Conservation (phyloP, 768 basidiomycete species). For the Boletus tomentosulus region DNA sequence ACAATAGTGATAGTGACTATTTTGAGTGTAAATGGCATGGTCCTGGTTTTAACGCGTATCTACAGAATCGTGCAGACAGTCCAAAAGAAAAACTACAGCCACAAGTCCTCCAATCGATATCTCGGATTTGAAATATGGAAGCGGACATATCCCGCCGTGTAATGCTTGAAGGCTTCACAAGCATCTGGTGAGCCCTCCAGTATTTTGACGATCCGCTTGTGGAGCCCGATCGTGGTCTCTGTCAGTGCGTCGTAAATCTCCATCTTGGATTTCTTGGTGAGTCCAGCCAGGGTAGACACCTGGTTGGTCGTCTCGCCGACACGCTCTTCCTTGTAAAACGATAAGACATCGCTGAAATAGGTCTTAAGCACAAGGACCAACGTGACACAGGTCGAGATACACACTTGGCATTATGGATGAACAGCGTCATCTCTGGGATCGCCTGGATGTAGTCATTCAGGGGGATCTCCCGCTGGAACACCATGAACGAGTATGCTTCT, state of each 20-base stretch:
- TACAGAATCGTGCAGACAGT: too few species aligned
- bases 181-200: conserved; percentile 15
- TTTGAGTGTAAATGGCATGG: too few species aligned
- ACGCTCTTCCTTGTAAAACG: conserved; percentile 41
- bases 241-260: conserved; percentile 24
- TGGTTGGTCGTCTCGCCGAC: conserved; percentile 34
- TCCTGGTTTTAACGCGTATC: too few species aligned
- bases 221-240: conserved; percentile 22
- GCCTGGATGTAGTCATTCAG: conserved; percentile 34
- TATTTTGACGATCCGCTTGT: conserved; percentile 24
- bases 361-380: not conserved
- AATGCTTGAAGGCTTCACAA: conserved; percentile 17
- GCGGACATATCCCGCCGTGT: conserved; percentile 21
- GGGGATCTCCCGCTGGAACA: conserved; percentile 33
- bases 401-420: conserved; percentile 37
- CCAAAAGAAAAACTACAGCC: conserved; percentile 5
- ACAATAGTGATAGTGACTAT: too few species aligned
- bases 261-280: conserved; percentile 22
- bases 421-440: conserved; percentile 34
- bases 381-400: conserved; percentile 4
- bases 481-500: conserved; percentile 34
- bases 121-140: conserved; percentile 27
- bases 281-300: conserved; percentile 31
- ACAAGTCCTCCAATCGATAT: conserved; percentile 24
- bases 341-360: conserved; percentile 35